phyloP scores from a whole-genome alignment of 805 yeast species.

The Pichia insulana region DNA sequence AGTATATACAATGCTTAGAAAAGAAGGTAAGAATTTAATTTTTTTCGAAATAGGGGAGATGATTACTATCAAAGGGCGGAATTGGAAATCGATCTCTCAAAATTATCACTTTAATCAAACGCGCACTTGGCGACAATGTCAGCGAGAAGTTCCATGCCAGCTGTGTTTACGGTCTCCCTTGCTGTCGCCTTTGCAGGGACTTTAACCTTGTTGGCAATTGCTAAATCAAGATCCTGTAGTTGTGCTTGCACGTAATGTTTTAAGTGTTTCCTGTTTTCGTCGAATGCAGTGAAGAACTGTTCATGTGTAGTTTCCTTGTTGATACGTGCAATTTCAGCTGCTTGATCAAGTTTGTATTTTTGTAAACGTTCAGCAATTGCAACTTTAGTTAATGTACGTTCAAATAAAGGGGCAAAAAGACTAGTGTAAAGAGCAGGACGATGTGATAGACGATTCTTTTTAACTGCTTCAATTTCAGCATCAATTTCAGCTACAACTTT shows the following conservation, averaged over 20 bases:
- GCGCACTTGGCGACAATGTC: not conserved
- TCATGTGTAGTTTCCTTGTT: not conserved
- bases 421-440: conserved; percentile 1
- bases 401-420: not conserved
- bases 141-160: not conserved
- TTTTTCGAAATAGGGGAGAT: too few relatives aligned
- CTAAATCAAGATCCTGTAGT: conserved; percentile 3
- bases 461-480: not conserved
- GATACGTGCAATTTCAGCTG: not conserved
- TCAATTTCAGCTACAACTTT: not conserved
- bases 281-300: not conserved
- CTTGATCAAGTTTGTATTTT: not conserved
- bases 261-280: conserved; percentile 6
- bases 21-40: too few relatives aligned
- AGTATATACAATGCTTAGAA: too few relatives aligned
- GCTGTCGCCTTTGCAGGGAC: too few relatives aligned
- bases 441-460: not conserved
- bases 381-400: not conserved
- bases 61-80: too few relatives aligned
- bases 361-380: not conserved
- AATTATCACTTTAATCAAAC: too few relatives aligned
- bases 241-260: not conserved
- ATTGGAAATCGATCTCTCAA: too few relatives aligned
- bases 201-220: not conserved
- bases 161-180: too few relatives aligned